phyloP scores from a whole-genome alignment of 2,329 filamentous ascomycete species.

The Dothiorella sarmentorum region DNA sequence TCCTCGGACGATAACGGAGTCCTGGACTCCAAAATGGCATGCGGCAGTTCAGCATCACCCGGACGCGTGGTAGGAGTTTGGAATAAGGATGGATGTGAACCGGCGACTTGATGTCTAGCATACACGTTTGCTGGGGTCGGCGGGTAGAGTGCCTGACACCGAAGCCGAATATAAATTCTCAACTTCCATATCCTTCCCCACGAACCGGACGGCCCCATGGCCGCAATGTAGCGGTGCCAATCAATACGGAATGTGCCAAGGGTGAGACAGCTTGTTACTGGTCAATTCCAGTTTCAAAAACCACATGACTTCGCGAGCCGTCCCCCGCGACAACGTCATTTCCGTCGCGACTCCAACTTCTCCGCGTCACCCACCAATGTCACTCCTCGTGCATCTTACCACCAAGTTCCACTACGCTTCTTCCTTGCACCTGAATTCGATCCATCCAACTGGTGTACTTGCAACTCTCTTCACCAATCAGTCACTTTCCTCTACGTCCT shows the following conservation, averaged over 20 bases:
- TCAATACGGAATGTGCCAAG: slow-evolving; percentile 5
- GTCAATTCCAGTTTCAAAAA: slow-evolving; percentile 20
- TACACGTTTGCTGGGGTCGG: no score
- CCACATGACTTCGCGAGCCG: slow-evolving; percentile 13
- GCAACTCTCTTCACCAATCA: background rate
- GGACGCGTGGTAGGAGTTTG: no score
- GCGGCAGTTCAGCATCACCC: no score
- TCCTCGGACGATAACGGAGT: no score
- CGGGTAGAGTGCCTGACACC: no score
- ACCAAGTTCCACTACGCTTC: background rate
- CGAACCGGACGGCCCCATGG: background rate
- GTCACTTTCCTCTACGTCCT: background rate
- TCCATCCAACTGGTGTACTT: no score
- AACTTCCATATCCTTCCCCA: background rate
- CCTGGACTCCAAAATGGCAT: no score
- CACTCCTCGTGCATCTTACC: background rate
- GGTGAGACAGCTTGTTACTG: slow-evolving; percentile 1
- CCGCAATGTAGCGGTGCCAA: background rate
- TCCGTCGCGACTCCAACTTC: background rate
- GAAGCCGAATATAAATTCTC: background rate
- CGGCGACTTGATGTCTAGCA: no score
- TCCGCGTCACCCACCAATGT: background rate
- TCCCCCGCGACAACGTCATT: slow-evolving; percentile 9
- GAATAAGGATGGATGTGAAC: no score
- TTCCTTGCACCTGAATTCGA: background rate